phyloP scores from a whole-genome alignment of 225 moss, liverwort and hornwort genomes.

The Thuidium tamariscinum region DNA sequence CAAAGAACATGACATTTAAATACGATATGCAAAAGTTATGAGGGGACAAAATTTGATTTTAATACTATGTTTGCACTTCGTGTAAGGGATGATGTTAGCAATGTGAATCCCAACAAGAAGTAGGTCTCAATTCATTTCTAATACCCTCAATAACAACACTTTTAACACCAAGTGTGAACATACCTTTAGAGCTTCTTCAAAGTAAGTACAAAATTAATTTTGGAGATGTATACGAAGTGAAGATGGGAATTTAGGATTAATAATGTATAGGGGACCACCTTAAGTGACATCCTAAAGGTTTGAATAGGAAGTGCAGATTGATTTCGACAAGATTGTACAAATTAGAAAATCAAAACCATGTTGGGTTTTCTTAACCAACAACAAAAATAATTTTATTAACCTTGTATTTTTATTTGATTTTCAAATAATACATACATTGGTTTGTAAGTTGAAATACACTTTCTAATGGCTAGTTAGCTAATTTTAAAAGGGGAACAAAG shows the following conservation, averaged over 20 bases:
- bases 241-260: neutral
- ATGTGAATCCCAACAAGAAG: too few species aligned
- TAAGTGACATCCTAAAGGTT: neutral
- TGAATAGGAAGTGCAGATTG: neutral
- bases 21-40: neutral
- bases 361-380: neutral
- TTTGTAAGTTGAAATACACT: neutral
- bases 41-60: too few species aligned
- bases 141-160: too few species aligned
- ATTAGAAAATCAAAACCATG: neutral
- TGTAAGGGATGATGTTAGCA: too few species aligned
- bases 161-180: too few species aligned
- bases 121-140: too few species aligned
- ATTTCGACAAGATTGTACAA: rapidly evolving
- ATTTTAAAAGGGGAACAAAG: too few species aligned
- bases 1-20: neutral
- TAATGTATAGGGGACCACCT: too few species aligned
- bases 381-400: too few species aligned
- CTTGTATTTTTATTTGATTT: neutral
- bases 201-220: neutral
- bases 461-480: too few species aligned
- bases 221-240: neutral
- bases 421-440: neutral
- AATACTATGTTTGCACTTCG: too few species aligned
- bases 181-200: too few species aligned